A percentile compares a stretch with the other conserved stretches of the same genome.
Conservation (phyloP, 1,139 yeast species). For the Zygosaccharomyces pseudobailii region DNA sequence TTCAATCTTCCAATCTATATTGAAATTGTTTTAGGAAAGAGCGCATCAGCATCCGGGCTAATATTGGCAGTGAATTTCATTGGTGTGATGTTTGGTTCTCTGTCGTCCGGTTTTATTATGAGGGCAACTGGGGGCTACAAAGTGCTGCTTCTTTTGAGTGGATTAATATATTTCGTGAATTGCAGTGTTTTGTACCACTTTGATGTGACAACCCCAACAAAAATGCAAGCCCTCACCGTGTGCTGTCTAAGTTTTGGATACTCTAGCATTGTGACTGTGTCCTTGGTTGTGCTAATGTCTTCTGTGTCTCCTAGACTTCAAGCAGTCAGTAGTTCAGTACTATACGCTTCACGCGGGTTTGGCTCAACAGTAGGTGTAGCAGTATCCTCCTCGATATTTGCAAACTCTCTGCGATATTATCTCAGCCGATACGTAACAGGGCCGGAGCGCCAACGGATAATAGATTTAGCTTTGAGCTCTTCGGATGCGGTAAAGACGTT, state of each 20-base stretch:
- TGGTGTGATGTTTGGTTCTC: constrained; percentile 9
- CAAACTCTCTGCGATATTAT: constrained; percentile 6
- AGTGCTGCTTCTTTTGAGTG: constrained; percentile 2
- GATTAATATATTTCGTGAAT: constrained; percentile 3
- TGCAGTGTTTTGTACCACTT: constrained; percentile 3
- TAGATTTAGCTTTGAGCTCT: constrained; percentile 6
- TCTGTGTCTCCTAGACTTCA: constrained; percentile 6
- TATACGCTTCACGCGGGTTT: constrained; percentile 7
- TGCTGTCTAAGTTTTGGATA: constrained; percentile 5
- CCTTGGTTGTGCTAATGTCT: constrained; percentile 9
- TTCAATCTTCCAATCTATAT: constrained; percentile 8
- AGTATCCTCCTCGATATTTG: constrained; percentile 9
- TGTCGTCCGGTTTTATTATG: constrained; percentile 7
- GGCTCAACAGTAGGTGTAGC: constrained; percentile 10
- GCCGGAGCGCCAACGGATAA: constrained; percentile 4
- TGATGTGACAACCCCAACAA: constrained; percentile 33
- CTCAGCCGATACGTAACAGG: constrained; percentile 6
- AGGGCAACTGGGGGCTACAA: constrained; percentile 7
- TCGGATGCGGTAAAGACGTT: constrained; percentile 7
- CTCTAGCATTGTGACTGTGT: constrained; percentile 4
- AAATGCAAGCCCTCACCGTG: constrained; percentile 11
- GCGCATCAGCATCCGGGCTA: constrained; percentile 7
- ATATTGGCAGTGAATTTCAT: constrained; percentile 7
- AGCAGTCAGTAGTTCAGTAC: constrained; percentile 7
- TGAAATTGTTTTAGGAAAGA: constrained; percentile 8